Base-by-base conservation (phyloP, 169 alveolate genomes). In the Haemoproteus tartakovskyi region DNA sequence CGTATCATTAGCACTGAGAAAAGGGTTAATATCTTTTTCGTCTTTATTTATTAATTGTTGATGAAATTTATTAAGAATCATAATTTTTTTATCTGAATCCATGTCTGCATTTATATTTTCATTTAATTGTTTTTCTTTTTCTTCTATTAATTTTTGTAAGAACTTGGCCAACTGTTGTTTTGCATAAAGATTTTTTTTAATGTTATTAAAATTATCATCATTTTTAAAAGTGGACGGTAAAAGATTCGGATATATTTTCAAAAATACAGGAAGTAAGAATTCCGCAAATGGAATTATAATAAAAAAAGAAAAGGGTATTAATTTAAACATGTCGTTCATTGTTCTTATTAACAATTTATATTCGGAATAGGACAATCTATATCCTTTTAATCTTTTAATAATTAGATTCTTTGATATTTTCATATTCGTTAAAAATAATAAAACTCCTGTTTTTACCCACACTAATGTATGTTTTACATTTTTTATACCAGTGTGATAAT, bases 211-310 rank as follows among this genome's bases (percentile, higher is more conserved):
- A 47, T 89, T 89, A 48, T 88, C 87, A 38, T 74, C 84, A 36
- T 91, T 80, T 48, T 86, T 79, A 67, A 93, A 93, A 1, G 97
- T 93, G 12, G 95, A 90, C 2, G 97, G 97, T 18, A 93, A 84
- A 91, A 92, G 80, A 46, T 91, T 89, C 2, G 97, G 97, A 86
- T 92, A 93, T 30, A 90, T 85, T 22, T 93, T 85, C 14, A 93
- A 80, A 45, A 87, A 93, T n/a, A 93, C 78, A 6, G 97, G 97
- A 37, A 92, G 84, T 45, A 87, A 78, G 46, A 92, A 85, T 63
- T 93, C 97, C 27, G 94, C 96, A 46, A 92, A 90, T 3, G 97
- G 97, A 1, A 92, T 90, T 6, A 93, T 89, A 2, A 93, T 56
- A 59, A 92, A 89, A 79, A 93, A 78, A 3, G 97, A 93, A 67